Evolutionary conservation across 768 basidiomycete species (phyloP).

Genomic region (Clitopilus hobsonii): DNA sequence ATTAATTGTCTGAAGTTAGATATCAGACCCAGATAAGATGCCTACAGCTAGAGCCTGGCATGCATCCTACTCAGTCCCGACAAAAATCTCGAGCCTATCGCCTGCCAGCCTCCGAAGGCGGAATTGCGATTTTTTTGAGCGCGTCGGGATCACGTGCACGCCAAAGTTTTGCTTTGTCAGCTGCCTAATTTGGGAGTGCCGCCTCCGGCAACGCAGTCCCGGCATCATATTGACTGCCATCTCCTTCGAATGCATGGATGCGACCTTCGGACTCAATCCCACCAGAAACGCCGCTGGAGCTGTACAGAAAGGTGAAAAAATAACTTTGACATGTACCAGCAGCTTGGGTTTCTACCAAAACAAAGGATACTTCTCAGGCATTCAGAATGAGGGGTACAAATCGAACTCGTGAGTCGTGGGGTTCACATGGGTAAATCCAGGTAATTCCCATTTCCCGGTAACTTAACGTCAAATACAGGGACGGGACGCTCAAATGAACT

Average conservation of each 20-base stretch:
- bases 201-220: background rate
- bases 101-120: too few species aligned
- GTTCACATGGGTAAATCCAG: too few species aligned
- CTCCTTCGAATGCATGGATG: background rate
- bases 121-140: too few species aligned
- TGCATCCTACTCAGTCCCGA: background rate
- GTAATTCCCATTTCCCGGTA: background rate
- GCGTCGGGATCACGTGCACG: too few species aligned
- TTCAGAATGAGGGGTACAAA: background rate
- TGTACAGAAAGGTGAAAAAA: background rate
- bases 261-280: background rate
- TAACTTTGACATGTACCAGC: background rate
- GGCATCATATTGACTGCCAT: background rate
- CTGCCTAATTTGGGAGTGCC: background rate
- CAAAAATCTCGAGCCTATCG: too few species aligned
- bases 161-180: background rate
- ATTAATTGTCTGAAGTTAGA: too few species aligned
- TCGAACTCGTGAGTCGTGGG: too few species aligned
- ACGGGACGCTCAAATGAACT: background rate
- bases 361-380: background rate
- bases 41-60: too few species aligned
- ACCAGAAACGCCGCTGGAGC: background rate
- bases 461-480: background rate
- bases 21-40: too few species aligned
- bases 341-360: background rate